These are phyloP conservation scores for Leptosphaerulina australis DNA, from an alignment of 2,329 filamentous ascomycete genomes.

Conservation along the genomic window DNA sequence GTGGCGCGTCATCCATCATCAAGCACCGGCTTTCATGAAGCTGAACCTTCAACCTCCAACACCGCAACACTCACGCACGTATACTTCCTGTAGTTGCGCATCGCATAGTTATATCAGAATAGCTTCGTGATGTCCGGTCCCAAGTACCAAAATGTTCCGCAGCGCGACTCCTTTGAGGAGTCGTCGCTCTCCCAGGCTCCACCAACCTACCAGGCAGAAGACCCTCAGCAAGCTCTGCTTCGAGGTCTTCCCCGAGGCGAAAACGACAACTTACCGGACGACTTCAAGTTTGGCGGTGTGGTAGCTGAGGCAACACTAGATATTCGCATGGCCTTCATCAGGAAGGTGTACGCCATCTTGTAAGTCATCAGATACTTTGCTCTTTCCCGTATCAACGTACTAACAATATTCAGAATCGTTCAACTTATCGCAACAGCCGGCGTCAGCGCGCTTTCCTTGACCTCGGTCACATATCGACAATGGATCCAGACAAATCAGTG, in stretches of 20 bases:
- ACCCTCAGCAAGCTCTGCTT: conserved; percentile 64
- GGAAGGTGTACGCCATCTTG: conserved; percentile 97
- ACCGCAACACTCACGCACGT: neutral
- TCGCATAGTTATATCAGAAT: conserved; percentile 1
- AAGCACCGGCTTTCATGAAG: neutral
- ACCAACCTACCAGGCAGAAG: conserved; percentile 75
- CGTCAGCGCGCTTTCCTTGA: conserved; percentile 85
- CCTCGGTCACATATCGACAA: conserved; percentile 74
- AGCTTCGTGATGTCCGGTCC: conserved; percentile 68
- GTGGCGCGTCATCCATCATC: conserved; percentile 10
- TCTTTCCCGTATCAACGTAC: conserved; percentile 2
- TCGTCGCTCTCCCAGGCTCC: conserved; percentile 58
- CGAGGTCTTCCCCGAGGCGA: conserved; percentile 72
- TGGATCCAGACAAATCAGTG: conserved; percentile 88
- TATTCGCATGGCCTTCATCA: conserved; percentile 94
- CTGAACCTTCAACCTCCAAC: conserved; percentile 5
- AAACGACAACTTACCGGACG: conserved; percentile 91
- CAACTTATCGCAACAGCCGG: conserved; percentile 85
- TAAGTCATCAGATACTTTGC: conserved; percentile 50
- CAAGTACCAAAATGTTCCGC: conserved; percentile 82
- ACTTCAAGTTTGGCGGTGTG: conserved; percentile 97
- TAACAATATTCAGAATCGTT: conserved; percentile 64
- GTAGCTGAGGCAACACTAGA: conserved; percentile 93
- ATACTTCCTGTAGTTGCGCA: neutral
- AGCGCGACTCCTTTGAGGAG: conserved; percentile 84